Evolutionary conservation across 2,329 filamentous ascomycete species (phyloP).

Genomic region (Aspergillus aculeatinus): DNA sequence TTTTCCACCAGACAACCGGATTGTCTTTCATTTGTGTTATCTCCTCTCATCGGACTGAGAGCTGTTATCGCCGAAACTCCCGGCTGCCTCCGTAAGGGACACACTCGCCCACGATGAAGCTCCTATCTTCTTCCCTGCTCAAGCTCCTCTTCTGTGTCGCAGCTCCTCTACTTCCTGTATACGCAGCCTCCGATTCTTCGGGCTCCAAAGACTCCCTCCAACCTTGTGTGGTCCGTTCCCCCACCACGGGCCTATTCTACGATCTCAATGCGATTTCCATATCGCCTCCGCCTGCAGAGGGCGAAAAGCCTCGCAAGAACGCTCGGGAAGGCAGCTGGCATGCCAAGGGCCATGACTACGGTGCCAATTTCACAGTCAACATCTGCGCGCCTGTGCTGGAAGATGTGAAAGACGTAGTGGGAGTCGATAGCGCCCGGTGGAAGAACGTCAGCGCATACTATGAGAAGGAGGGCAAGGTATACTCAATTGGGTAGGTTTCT

Average conservation of each 20-base stretch:
- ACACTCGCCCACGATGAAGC: conserved; percentile 35
- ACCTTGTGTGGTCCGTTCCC: conserved; percentile 63
- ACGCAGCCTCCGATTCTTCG: conserved; percentile 41
- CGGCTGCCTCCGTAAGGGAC: conserved; percentile 5
- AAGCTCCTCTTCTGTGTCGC: conserved; percentile 36
- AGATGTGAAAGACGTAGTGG: conserved; percentile 47
- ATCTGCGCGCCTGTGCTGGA: conserved; percentile 53
- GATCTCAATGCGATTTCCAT: conserved; percentile 60
- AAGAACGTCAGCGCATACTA: conserved; percentile 53
- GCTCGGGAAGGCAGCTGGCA: conserved; percentile 49
- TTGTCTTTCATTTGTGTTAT: background rate
- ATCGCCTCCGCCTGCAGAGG: conserved; percentile 45
- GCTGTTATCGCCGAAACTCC: conserved; percentile 10
- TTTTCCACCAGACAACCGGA: background rate
- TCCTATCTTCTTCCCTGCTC: conserved; percentile 28
- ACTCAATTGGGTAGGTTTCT: conserved; percentile 46
- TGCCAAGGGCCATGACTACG: conserved; percentile 50
- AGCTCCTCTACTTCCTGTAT: conserved; percentile 28
- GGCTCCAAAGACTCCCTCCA: conserved; percentile 46
- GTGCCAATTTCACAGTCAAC: conserved; percentile 52
- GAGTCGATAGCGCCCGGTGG: conserved; percentile 42
- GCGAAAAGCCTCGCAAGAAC: conserved; percentile 40
- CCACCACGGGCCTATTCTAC: conserved; percentile 62
- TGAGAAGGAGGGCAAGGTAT: conserved; percentile 42
- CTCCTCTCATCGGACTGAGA: background rate